Evolutionary conservation across 257 asterid species (phyloP).

Genomic region (Cynanchum wilfordii): DNA sequence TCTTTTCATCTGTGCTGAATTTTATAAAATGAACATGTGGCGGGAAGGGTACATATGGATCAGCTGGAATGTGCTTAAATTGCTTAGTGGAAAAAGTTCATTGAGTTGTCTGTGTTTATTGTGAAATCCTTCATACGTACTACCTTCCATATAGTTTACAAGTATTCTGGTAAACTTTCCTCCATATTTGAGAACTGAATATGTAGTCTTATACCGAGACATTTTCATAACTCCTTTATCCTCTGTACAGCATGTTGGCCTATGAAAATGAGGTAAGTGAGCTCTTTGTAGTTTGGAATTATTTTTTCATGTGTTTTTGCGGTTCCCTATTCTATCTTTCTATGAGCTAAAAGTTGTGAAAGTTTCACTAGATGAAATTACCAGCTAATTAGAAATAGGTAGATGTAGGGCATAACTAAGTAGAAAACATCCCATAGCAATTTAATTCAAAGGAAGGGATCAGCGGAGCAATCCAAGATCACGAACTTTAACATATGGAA

Average conservation of each 20-base stretch:
- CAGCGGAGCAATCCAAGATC: not conserved
- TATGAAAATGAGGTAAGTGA: not conserved
- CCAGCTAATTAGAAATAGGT: not conserved
- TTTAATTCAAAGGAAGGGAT: not conserved
- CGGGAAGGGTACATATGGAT: not conserved
- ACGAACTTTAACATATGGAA: not conserved
- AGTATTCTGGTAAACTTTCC: not conserved
- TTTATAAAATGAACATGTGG: not conserved
- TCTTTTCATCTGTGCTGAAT: not conserved
- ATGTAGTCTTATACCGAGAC: too few species aligned
- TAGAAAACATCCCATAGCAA: not conserved
- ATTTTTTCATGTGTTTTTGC: not conserved
- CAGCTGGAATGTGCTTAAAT: not conserved
- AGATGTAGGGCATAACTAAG: not conserved
- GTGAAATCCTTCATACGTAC: not conserved
- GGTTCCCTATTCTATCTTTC: not conserved
- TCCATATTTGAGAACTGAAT: not conserved
- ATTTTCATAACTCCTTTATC: not conserved
- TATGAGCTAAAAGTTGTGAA: not conserved
- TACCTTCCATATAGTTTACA: not conserved
- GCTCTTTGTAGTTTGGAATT: not conserved
- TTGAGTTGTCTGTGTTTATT: not conserved
- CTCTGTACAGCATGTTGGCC: not conserved
- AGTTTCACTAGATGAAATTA: not conserved
- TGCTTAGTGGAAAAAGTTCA: not conserved